phyloP scores from a whole-genome alignment of 2,329 filamentous ascomycete genomes.

The Aaosphaeria pasadenensis region DNA sequence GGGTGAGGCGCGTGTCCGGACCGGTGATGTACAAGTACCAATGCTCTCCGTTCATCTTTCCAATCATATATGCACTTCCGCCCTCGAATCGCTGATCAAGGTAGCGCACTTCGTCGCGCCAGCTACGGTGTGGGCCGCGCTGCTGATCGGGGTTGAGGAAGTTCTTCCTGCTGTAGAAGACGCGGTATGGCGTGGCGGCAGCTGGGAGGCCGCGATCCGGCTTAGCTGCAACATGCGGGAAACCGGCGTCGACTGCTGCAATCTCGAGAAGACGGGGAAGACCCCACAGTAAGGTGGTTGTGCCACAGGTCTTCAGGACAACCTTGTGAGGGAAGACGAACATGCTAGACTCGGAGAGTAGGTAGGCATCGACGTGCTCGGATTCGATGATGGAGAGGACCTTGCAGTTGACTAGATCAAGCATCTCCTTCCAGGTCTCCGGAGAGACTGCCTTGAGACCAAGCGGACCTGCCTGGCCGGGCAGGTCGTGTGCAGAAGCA shows the following conservation, averaged over 20 bases:
- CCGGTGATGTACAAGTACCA: slow-evolving; percentile 98
- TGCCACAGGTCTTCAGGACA: slow-evolving; percentile 97
- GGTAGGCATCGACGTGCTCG: slow-evolving; percentile 91
- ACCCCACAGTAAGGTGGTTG: slow-evolving; percentile 86
- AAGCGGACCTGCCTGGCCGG: slow-evolving; percentile 65
- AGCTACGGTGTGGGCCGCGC: slow-evolving; percentile 91
- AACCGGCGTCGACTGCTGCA: slow-evolving; percentile 83
- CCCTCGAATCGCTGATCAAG: slow-evolving; percentile 88
- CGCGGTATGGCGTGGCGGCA: slow-evolving; percentile 84
- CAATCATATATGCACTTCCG: slow-evolving; percentile 98
- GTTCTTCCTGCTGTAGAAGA: slow-evolving; percentile 99
- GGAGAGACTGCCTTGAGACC: slow-evolving; percentile 83
- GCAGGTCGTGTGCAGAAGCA: slow-evolving; percentile 70
- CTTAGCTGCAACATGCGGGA: slow-evolving; percentile 72
- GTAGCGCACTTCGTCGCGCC: slow-evolving; percentile 92
- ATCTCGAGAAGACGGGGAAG: slow-evolving; percentile 90
- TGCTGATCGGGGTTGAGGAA: slow-evolving; percentile 95
- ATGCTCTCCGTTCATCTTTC: slow-evolving; percentile 99
- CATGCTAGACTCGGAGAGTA: slow-evolving; percentile 99
- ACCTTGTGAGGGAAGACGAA: slow-evolving; percentile 99
- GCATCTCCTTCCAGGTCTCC: slow-evolving; percentile 92
- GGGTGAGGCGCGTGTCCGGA: slow-evolving; percentile 74
- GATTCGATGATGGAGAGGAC: slow-evolving; percentile 92
- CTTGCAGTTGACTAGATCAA: slow-evolving; percentile 98
- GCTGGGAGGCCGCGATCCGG: slow-evolving; percentile 65